These are phyloP conservation scores for Populus euphratica DNA, from an alignment of 345 rosid genomes.

Conservation along the genomic window DNA sequence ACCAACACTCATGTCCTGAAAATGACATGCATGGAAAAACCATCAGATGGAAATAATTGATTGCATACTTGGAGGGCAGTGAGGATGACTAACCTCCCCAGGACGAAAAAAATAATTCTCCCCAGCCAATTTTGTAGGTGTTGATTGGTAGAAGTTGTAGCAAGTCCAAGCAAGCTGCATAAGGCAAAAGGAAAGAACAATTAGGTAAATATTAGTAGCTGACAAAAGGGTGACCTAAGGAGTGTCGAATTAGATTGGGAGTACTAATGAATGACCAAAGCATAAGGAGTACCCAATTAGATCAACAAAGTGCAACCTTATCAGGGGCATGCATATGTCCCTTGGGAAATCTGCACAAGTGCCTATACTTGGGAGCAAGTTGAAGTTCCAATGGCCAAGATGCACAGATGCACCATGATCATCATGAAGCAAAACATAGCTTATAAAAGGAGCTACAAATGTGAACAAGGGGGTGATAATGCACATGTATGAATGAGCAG, in stretches of 20 bases:
- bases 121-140: slow-evolving; percentile 91
- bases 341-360: too few species aligned
- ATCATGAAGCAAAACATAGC: background rate
- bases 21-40: background rate
- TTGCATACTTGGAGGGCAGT: background rate
- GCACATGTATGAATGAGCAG: too few species aligned
- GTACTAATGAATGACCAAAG: background rate
- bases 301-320: background rate
- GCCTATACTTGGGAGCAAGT: too few species aligned
- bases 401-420: background rate
- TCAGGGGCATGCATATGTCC: background rate
- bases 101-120: slow-evolving; percentile 84
- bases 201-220: background rate
- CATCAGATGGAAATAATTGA: background rate
- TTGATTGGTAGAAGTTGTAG: slow-evolving; percentile 90
- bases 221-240: background rate
- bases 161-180: slow-evolving; percentile 98
- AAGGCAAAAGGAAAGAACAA: background rate
- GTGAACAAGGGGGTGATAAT: too few species aligned
- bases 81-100: slow-evolving; percentile 50
- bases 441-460: too few species aligned
- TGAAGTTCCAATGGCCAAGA: background rate
- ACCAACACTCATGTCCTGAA: slow-evolving; percentile 95
- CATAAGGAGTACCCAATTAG: background rate
- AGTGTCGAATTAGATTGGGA: background rate